phyloP scores from a whole-genome alignment of 2,329 filamentous ascomycete species.

The Sporothrix curviconia region DNA sequence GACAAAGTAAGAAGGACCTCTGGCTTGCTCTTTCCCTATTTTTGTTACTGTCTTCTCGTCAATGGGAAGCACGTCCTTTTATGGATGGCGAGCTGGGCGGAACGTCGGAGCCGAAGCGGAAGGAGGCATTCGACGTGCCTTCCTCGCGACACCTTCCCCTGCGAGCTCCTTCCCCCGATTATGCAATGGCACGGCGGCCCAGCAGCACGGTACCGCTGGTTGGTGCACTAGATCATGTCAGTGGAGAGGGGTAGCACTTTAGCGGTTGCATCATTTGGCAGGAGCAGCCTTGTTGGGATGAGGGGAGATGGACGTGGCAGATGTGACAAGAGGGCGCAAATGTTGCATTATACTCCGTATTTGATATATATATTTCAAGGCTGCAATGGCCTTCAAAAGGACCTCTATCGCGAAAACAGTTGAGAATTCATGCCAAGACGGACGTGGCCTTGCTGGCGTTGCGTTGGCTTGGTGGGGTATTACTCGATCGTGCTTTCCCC shows the following conservation, averaged over 20 bases:
- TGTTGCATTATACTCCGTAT: background rate
- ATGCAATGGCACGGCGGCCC: conserved; percentile 2
- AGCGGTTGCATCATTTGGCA: background rate
- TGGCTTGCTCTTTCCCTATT: background rate
- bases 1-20: too few species aligned
- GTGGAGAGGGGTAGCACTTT: background rate
- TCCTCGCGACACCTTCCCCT: too few species aligned
- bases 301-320: background rate
- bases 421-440: background rate
- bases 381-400: too few species aligned
- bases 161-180: background rate
- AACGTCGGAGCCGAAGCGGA: conserved; percentile 10
- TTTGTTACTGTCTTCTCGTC: background rate
- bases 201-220: background rate
- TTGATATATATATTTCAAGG: too few species aligned
- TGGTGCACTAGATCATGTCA: background rate
- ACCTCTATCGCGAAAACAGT: too few species aligned
- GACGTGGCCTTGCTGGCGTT: background rate
- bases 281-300: conserved; percentile 1
- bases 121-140: background rate
- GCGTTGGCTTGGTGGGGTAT: background rate
- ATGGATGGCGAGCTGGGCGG: background rate
- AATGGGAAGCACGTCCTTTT: background rate
- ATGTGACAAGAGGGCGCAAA: background rate
- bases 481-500: background rate